Evolutionary conservation across 345 rosid genomes (phyloP).

Genomic region (Populus nigra): DNA sequence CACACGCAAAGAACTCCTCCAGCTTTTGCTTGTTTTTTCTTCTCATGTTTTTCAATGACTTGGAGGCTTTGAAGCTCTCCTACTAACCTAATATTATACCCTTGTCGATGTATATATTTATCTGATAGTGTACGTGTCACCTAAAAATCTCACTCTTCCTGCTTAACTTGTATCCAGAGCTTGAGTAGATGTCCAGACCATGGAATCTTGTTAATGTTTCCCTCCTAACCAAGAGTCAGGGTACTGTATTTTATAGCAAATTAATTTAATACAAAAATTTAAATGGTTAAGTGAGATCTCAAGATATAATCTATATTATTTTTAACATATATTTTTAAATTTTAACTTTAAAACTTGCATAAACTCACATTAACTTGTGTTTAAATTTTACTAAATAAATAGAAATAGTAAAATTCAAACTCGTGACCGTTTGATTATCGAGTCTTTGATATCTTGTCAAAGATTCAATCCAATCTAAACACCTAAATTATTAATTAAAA

Average conservation of each 20-base stretch:
- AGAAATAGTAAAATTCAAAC: no score
- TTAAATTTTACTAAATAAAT: no score
- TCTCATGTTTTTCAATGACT: neutral
- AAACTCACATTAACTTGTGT: accelerated
- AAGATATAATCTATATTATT: no score
- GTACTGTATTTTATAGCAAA: no score
- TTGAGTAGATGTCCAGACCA: neutral
- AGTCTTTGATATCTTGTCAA: accelerated
- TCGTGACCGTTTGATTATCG: accelerated
- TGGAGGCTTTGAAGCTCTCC: neutral
- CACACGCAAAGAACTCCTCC: slow-evolving; percentile 30
- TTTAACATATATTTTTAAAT: no score
- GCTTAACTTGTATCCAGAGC: neutral
- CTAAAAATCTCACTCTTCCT: neutral
- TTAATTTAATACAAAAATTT: accelerated
- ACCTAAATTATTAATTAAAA: no score
- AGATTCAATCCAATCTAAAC: accelerated
- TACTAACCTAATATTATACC: neutral
- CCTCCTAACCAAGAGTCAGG: neutral
- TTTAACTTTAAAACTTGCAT: accelerated
- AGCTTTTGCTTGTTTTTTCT: neutral
- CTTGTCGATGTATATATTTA: neutral
- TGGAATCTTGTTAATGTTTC: neutral
- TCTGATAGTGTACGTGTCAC: neutral
- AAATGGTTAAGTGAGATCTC: accelerated